A percentile compares a stretch with the other conserved stretches of the same genome.
These are phyloP conservation scores for Talaromyces atroroseus DNA, from an alignment of 2,329 filamentous ascomycete species.

Conservation along the genomic window DNA sequence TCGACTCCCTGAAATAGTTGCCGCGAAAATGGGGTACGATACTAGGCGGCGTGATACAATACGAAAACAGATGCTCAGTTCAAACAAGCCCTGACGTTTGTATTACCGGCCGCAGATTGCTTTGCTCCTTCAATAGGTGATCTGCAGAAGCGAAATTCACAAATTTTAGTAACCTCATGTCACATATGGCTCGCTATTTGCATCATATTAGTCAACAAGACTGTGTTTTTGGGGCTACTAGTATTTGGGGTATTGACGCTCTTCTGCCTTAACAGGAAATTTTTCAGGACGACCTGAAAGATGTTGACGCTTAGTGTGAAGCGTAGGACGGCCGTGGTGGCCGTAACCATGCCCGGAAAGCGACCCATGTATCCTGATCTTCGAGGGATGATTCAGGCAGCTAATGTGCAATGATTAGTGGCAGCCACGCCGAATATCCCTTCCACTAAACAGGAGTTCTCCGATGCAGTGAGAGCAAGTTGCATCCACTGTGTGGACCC, in stretches of 20 bases:
- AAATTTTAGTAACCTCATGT: not conserved
- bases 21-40: slow-evolving; percentile 8
- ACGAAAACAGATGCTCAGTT: not conserved
- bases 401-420: slow-evolving; percentile 6
- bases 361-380: slow-evolving; percentile 7
- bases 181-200: not conserved
- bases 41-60: slow-evolving; percentile 8
- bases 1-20: slow-evolving; percentile 4
- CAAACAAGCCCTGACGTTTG: not conserved
- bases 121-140: not conserved
- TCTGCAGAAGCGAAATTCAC: slow-evolving; percentile 1
- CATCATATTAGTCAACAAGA: not conserved
- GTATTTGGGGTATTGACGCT: slow-evolving; percentile 1
- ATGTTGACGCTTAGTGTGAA: slow-evolving; percentile 3
- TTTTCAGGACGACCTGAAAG: not conserved
- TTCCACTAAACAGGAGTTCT: slow-evolving; percentile 9
- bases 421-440: slow-evolving; percentile 6
- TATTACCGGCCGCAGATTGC: not conserved
- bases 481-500: slow-evolving; percentile 12
- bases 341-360: slow-evolving; percentile 3
- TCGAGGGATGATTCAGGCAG: slow-evolving; percentile 6
- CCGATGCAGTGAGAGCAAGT: slow-evolving; percentile 9
- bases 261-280: slow-evolving; percentile 13
- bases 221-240: not conserved
- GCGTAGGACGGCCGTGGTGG: slow-evolving; percentile 4